Evolutionary conservation across 208 protist species (phyloP).

Genomic region (Crithidia mellificae): DNA sequence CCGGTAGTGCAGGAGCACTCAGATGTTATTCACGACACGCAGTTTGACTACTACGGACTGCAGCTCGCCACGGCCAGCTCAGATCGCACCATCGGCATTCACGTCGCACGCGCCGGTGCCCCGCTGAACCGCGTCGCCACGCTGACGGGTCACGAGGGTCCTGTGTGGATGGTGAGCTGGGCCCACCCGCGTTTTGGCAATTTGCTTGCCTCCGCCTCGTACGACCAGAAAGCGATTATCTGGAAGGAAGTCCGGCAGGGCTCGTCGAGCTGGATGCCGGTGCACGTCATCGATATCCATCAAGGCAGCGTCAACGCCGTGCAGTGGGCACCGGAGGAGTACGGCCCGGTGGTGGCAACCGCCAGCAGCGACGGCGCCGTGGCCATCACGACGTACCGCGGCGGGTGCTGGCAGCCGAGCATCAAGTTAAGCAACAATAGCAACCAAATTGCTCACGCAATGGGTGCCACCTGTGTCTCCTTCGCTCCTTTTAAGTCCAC

Average conservation of each 20-base stretch:
- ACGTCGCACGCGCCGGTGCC: conserved; percentile 72
- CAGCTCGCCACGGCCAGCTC: conserved; percentile 98
- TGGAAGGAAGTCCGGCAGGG: conserved; percentile 85
- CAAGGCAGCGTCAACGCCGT: conserved; percentile 80
- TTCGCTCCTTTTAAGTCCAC: conserved; percentile 61
- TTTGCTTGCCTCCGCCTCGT: conserved; percentile 96
- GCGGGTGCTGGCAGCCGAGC: conserved; percentile 72
- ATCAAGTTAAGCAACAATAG: conserved; percentile 77
- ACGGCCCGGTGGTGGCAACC: conserved; percentile 65
- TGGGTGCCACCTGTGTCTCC: conserved; percentile 76
- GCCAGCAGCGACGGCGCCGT: conserved; percentile 82
- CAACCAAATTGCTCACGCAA: conserved; percentile 85
- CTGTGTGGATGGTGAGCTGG: conserved; percentile 98
- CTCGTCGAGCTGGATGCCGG: conserved; percentile 50
- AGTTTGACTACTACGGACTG: conserved; percentile 98
- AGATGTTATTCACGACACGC: conserved; percentile 96
- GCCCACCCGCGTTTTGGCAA: conserved; percentile 97
- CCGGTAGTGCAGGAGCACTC: conserved; percentile 60
- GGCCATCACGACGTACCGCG: conserved; percentile 58
- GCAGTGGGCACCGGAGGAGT: conserved; percentile 78
- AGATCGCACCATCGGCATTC: conserved; percentile 96
- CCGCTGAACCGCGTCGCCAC: conserved; percentile 62
- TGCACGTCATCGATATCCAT: conserved; percentile 78
- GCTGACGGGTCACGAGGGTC: conserved; percentile 94
- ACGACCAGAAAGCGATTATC: conserved; percentile 96